phyloP scores from a whole-genome alignment of 805 yeast genomes.

The Pichia cephalocereana region DNA sequence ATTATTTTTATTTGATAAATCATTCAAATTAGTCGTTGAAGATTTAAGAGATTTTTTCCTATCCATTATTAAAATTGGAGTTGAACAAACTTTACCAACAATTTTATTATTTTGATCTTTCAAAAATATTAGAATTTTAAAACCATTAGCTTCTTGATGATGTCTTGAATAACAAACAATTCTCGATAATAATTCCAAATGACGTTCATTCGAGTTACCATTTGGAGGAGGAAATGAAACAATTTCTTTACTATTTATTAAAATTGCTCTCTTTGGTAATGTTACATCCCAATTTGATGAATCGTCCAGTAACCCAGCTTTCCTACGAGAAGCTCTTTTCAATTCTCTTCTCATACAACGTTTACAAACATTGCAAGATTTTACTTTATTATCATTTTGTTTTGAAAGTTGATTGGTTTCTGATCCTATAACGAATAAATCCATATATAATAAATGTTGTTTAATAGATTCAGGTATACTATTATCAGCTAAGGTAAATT shows the following conservation, averaged over 20 bases:
- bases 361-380: slow-evolving; percentile 66
- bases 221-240: slow-evolving; percentile 60
- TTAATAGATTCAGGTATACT: slow-evolving; percentile 39
- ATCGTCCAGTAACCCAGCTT: slow-evolving; percentile 66
- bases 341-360: slow-evolving; percentile 90
- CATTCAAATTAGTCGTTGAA: background rate
- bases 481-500: slow-evolving; percentile 52
- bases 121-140: slow-evolving; percentile 59
- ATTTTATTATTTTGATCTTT: slow-evolving; percentile 52
- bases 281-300: slow-evolving; percentile 70
- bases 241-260: slow-evolving; percentile 86
- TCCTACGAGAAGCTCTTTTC: slow-evolving; percentile 88
- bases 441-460: slow-evolving; percentile 55
- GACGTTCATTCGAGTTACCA: slow-evolving; percentile 24
- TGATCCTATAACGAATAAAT: slow-evolving; percentile 59
- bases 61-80: slow-evolving; percentile 87
- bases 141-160: slow-evolving; percentile 83
- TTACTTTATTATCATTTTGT: slow-evolving; percentile 11
- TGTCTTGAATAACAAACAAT: slow-evolving; percentile 95
- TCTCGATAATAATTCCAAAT: slow-evolving; percentile 53
- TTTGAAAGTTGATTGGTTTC: slow-evolving; percentile 5
- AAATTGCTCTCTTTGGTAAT: slow-evolving; percentile 70
- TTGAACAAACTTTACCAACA: slow-evolving; percentile 62
- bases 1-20: background rate
- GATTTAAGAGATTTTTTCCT: slow-evolving; percentile 59